These are phyloP conservation scores for Cytospora leucostoma DNA, from an alignment of 2,329 filamentous ascomycete genomes.

Conservation along the genomic window DNA sequence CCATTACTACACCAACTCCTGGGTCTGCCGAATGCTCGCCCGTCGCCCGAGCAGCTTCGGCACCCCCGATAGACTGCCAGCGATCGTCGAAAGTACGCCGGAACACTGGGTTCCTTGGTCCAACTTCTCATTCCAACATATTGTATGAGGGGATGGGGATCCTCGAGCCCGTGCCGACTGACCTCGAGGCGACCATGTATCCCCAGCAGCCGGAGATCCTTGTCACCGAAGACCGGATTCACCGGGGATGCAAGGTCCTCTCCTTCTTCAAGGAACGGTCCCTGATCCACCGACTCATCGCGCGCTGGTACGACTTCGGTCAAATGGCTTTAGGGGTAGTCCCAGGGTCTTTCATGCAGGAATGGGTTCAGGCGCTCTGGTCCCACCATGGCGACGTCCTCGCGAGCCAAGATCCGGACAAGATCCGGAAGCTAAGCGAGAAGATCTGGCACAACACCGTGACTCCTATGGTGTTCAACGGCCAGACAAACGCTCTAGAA, in stretches of 20 bases:
- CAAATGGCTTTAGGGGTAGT: conserved; percentile 34
- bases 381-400: conserved; percentile 35
- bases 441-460: conserved; percentile 40
- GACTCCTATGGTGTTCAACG: conserved; percentile 33
- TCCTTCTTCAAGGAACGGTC: conserved; percentile 36
- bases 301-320: conserved; percentile 35
- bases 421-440: conserved; percentile 37
- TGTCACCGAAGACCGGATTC: conserved; percentile 37
- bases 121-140: conserved; percentile 37
- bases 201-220: conserved; percentile 31
- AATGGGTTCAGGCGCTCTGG: conserved; percentile 37
- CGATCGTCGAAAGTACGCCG: conserved; percentile 29
- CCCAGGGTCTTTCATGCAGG: conserved; percentile 37
- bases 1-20: conserved; percentile 15
- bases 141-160: conserved; percentile 37
- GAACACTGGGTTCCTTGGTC: conserved; percentile 37
- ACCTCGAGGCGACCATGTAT: conserved; percentile 30
- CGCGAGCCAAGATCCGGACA: conserved; percentile 36
- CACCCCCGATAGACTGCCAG: conserved; percentile 34
- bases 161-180: conserved; percentile 32
- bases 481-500: conserved; percentile 34
- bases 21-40: conserved; percentile 31
- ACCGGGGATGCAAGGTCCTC: conserved; percentile 37
- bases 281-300: conserved; percentile 36
- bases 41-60: conserved; percentile 35